Percentiles rank a stretch among this genome's conserved stretches.
These are phyloP conservation scores for Casaregolazyma lundiana DNA, from an alignment of 1,139 yeast genomes.

Conservation along the genomic window DNA sequence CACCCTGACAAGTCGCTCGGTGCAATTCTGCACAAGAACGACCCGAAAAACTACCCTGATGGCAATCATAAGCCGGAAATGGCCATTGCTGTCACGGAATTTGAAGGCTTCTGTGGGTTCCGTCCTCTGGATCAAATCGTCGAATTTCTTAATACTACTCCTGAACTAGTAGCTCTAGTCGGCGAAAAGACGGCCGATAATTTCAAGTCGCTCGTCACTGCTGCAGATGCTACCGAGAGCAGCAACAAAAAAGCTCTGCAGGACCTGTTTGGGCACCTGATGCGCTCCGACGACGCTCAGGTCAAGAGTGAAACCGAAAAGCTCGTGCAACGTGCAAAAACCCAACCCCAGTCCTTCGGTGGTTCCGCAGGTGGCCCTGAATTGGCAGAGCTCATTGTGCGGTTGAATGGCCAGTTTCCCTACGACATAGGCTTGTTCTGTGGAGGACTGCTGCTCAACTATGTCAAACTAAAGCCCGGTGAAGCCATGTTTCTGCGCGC, in stretches of 20 bases:
- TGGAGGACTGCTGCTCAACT: slow-evolving; percentile 88
- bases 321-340: slow-evolving; percentile 58
- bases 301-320: slow-evolving; percentile 52
- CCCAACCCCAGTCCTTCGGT: slow-evolving; percentile 32
- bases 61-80: slow-evolving; percentile 98
- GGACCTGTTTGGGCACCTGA: slow-evolving; percentile 69
- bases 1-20: slow-evolving; percentile 93
- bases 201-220: slow-evolving; percentile 43
- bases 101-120: slow-evolving; percentile 98
- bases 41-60: slow-evolving; percentile 95
- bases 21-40: slow-evolving; percentile 64
- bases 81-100: slow-evolving; percentile 95
- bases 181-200: slow-evolving; percentile 54
- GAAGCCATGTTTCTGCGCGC: slow-evolving; percentile 97
- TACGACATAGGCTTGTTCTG: slow-evolving; percentile 92
- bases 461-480: slow-evolving; percentile 77
- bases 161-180: slow-evolving; percentile 69
- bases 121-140: slow-evolving; percentile 80
- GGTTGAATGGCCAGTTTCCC: slow-evolving; percentile 85
- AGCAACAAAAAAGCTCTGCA: slow-evolving; percentile 63
- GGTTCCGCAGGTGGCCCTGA: slow-evolving; percentile 40
- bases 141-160: slow-evolving; percentile 59
- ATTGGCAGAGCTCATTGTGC: slow-evolving; percentile 65
- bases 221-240: slow-evolving; percentile 42
- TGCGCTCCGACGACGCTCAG: slow-evolving; percentile 64